phyloP scores from a whole-genome alignment of 345 rosid genomes.

The Cochlearia excelsa region DNA sequence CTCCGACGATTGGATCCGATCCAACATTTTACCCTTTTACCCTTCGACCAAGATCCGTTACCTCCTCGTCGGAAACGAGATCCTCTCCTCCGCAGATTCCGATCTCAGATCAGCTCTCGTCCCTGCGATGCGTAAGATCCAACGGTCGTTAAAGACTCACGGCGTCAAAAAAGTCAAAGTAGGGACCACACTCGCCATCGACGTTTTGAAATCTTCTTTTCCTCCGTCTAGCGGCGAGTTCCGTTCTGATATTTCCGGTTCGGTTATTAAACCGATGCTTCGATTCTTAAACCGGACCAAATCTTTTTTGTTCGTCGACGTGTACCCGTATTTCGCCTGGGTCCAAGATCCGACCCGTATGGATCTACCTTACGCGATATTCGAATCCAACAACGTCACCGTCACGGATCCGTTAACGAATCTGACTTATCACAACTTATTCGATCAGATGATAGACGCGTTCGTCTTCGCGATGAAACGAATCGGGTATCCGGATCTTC shows the following conservation, averaged over 20 bases:
- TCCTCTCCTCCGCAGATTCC: constrained; percentile 47
- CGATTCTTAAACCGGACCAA: constrained; percentile 83
- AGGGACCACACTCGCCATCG: constrained; percentile 68
- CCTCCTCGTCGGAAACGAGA: constrained; percentile 84
- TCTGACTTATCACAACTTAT: constrained; percentile 68
- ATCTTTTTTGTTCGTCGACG: constrained; percentile 78
- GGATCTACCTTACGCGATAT: constrained; percentile 63
- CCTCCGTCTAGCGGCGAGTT: constrained; percentile 90
- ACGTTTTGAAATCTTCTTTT: constrained; percentile 62
- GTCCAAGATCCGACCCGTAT: constrained; percentile 47
- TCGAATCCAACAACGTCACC: constrained; percentile 49
- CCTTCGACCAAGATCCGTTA: constrained; percentile 70
- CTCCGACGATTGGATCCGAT: constrained; percentile 59
- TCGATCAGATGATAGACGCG: constrained; percentile 91
- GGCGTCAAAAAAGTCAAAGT: constrained; percentile 62
- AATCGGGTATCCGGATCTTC: constrained; percentile 62
- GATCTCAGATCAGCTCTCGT: constrained; percentile 52
- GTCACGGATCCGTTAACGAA: constrained; percentile 64
- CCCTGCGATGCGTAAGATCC: constrained; percentile 78
- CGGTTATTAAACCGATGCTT: constrained; percentile 67
- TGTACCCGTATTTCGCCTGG: constrained; percentile 87
- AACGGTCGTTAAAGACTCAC: constrained; percentile 43
- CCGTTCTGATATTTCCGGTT: constrained; percentile 55
- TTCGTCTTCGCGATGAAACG: constrained; percentile 71
- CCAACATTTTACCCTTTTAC: constrained; percentile 55